phyloP scores from a whole-genome alignment of 495 filamentous ascomycete genomes.

The Aspergillus hancockii region DNA sequence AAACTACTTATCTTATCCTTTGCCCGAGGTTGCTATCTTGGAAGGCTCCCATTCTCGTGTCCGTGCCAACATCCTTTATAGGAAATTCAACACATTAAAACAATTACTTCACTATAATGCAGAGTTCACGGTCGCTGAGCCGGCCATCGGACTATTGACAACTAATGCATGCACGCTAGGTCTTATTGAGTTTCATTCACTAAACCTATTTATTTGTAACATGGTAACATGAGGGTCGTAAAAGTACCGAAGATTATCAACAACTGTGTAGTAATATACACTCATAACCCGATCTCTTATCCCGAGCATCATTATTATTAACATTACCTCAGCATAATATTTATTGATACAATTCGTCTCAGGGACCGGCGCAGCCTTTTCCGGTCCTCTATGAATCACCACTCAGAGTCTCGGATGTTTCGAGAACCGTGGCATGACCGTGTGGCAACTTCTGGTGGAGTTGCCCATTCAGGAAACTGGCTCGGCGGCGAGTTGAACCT shows the following conservation, averaged over 20 bases:
- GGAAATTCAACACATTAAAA: too few species aligned
- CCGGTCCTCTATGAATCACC: conserved; percentile 20
- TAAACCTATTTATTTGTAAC: not conserved
- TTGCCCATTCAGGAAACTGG: conserved; percentile 18
- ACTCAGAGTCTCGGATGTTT: not conserved
- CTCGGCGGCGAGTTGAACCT: conserved; percentile 38
- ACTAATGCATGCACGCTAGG: conserved; percentile 14
- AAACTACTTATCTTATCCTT: not conserved
- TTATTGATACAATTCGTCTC: conserved; percentile 14
- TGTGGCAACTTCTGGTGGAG: conserved; percentile 7
- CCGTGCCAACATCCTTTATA: too few species aligned
- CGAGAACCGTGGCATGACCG: conserved; percentile 23
- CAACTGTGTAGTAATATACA: not conserved
- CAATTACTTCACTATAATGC: not conserved
- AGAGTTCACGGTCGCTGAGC: conserved; percentile 7
- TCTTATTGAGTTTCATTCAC: not conserved
- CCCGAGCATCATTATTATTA: not conserved
- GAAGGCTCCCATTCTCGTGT: too few species aligned
- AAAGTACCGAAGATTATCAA: not conserved
- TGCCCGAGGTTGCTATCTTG: too few species aligned
- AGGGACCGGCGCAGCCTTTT: not conserved
- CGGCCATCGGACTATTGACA: conserved; percentile 2
- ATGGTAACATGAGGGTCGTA: conserved; percentile 1
- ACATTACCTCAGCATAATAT: not conserved
- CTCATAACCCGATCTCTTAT: not conserved